A percentile compares a stretch with the other conserved stretches of the same genome.
These are phyloP conservation scores for Chloranthus sessilifolius DNA, from an alignment of 164 flowering plant species.

Conservation along the genomic window DNA sequence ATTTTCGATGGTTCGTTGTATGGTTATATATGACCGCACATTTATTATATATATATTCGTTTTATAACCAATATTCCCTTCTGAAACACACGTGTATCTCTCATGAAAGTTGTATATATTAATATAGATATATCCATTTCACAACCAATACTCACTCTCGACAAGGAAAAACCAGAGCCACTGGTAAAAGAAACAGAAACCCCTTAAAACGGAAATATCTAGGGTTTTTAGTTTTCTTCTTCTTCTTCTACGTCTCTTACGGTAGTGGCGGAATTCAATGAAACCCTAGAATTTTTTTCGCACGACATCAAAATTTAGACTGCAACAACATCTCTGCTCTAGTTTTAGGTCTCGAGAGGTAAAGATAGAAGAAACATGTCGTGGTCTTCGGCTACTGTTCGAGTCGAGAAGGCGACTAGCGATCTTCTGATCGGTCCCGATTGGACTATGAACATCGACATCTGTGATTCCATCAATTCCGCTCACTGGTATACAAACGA, in stretches of 20 bases:
- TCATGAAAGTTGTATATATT: too few relatives aligned
- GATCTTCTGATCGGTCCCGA: constrained; percentile 88
- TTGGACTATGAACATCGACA: constrained; percentile 94
- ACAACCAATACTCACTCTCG: too few relatives aligned
- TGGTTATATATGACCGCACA: too few relatives aligned
- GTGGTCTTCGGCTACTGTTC: constrained; percentile 50
- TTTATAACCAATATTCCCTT: too few relatives aligned
- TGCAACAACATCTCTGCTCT: neutral
- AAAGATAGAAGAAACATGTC: neutral
- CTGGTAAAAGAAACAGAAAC: neutral
- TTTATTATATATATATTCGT: too few relatives aligned
- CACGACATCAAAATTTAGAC: neutral
- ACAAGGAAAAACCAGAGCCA: neutral
- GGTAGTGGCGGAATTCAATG: constrained; percentile 6
- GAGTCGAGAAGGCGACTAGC: constrained; percentile 95
- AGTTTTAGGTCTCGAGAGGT: neutral
- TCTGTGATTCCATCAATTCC: constrained; percentile 81
- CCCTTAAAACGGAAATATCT: constrained; percentile 2
- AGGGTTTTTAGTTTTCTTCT: constrained; percentile 4
- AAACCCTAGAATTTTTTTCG: neutral
- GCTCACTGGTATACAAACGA: constrained; percentile 76
- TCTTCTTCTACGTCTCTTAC: neutral
- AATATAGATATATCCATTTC: too few relatives aligned
- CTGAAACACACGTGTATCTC: too few relatives aligned
- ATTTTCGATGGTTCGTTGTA: too few relatives aligned